Evolutionary conservation across 2,329 filamentous ascomycete species (phyloP).

Genomic region (Xylariaceae sp.): DNA sequence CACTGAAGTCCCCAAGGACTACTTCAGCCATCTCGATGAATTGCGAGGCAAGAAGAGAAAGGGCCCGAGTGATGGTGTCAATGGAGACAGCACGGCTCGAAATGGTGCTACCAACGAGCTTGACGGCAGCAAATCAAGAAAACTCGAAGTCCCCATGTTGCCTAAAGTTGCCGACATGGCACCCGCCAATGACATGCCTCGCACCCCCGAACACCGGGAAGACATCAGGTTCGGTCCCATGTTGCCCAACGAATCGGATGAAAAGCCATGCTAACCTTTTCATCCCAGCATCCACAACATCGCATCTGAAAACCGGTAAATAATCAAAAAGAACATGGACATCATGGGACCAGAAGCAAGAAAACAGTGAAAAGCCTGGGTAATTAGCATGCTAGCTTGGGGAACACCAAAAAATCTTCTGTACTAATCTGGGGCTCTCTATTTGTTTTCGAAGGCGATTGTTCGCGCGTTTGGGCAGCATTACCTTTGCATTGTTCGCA

Average conservation of each 20-base stretch:
- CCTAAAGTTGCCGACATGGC: neutral
- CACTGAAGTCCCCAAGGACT: constrained; percentile 71
- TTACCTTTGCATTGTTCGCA: no score
- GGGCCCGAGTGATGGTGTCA: constrained; percentile 15
- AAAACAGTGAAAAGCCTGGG: neutral
- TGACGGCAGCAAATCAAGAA: neutral
- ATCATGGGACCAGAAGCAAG: neutral
- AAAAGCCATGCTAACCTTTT: neutral
- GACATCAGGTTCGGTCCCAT: constrained; percentile 15
- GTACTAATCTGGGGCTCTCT: neutral
- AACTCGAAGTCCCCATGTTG: constrained; percentile 6
- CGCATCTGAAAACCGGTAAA: constrained; percentile 12
- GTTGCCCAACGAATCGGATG: accelerated
- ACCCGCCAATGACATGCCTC: neutral
- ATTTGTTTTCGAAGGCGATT: neutral
- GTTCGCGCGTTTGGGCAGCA: neutral
- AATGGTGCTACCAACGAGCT: constrained; percentile 4
- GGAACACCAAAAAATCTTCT: neutral
- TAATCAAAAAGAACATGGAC: neutral
- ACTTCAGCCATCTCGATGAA: constrained; percentile 74
- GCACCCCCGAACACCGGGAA: constrained; percentile 15
- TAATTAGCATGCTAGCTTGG: neutral
- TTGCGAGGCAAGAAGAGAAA: constrained; percentile 66
- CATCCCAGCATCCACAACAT: constrained; percentile 18
- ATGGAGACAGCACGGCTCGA: neutral